phyloP scores from a whole-genome alignment of 2,329 filamentous ascomycete species.

The Colletotrichum camelliae region DNA sequence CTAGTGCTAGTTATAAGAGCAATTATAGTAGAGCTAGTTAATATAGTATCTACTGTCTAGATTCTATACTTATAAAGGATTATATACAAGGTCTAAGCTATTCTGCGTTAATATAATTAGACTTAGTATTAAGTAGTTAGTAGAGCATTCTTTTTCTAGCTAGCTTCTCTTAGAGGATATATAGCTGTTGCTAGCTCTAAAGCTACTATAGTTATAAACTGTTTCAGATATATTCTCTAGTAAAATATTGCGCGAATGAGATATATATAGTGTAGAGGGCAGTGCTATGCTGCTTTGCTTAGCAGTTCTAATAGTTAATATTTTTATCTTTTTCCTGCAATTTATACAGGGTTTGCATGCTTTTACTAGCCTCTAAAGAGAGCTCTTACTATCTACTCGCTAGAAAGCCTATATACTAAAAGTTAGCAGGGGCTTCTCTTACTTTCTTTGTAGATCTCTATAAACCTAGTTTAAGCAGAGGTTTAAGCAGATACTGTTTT shows the following conservation, averaged over 20 bases:
- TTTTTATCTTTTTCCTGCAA: not conserved
- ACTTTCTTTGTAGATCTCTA: not conserved
- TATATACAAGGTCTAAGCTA: not conserved
- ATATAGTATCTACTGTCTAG: not conserved
- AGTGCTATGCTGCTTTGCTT: not conserved
- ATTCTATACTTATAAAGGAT: not conserved
- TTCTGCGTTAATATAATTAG: not conserved
- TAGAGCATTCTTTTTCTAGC: not conserved
- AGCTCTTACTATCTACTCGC: not conserved
- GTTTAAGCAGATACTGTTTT: not conserved
- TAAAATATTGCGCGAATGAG: not conserved
- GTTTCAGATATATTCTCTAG: not conserved
- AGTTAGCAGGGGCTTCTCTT: not conserved
- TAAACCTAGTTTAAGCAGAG: not conserved
- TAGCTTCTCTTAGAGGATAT: not conserved
- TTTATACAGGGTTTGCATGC: not conserved
- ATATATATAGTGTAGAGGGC: not conserved
- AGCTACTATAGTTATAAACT: not conserved
- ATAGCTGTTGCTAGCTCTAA: not conserved
- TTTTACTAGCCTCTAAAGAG: not conserved
- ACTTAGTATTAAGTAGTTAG: not conserved
- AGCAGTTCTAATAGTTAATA: not conserved
- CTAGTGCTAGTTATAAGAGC: not conserved
- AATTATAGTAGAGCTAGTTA: not conserved
- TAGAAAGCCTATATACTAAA: not conserved